Evolutionary conservation across 257 asterid genomes (phyloP), one percentile per base, ranked within the genome.

Genomic region (Penstemon barbatus): DNA sequence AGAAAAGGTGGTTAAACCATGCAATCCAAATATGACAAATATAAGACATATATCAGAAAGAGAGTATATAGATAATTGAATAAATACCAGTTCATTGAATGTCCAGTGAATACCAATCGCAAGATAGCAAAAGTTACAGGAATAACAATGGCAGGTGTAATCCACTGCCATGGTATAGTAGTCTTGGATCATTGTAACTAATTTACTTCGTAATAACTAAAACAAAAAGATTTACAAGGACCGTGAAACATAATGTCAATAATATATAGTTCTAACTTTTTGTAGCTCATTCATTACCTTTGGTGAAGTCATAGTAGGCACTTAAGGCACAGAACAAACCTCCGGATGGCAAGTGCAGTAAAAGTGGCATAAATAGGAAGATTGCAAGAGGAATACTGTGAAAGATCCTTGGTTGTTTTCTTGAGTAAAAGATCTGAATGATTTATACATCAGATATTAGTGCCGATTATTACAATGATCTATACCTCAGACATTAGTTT

Each of bases 31-130:
- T 51, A 59, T 5, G 58, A 57, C n/a, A 69, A 38, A n/a, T 25
- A 55, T 46, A 60, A 36, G 58, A 66, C 33, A 25, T 61, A 67
- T 13, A 54, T 59, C 41, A 39, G 39, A 15, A 54, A 66, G 69
- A 59, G 71, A 61, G 45, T 59, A 66, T 40, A 71, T 7, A 55
- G 55, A 54, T 38, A 18, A 65, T 13, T 72, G 56, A 76, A 69
- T 61, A 33, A 75, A 58, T 77, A 94, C 99, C 99, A 94, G 83
- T 86, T 83, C 99, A 94, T 94, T 43, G 97, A 80, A 65, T 84
- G 89, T 60, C 83, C 75, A 19, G 89, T 59, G 70, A 94, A 89
- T 19, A 87, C 75, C 85, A 94, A 71, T 50, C 96, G 76, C 79
- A 89, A 42, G 75, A 89, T 75, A 65, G 97, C 84, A 77, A 91